Percentiles rank a stretch among this genome's conserved stretches.
phyloP scores from a whole-genome alignment of 2,329 filamentous ascomycete species.

The Colletotrichum camelliae region DNA sequence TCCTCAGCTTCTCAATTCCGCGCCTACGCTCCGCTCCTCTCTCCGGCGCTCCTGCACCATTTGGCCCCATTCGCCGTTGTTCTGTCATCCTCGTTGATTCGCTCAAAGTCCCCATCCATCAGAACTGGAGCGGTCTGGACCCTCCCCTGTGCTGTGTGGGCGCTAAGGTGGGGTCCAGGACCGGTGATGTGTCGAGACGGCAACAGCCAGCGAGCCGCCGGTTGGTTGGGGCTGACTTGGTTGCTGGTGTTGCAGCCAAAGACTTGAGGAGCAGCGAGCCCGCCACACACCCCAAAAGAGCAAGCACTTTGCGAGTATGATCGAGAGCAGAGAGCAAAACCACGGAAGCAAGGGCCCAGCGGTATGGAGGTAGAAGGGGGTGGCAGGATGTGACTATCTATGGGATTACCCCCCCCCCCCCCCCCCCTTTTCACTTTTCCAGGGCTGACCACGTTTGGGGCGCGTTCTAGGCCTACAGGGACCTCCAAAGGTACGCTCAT shows the following conservation, averaged over 20 bases:
- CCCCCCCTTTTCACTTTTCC: neutral
- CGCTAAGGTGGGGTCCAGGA: neutral
- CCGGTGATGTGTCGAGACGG: neutral
- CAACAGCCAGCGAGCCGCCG: neutral
- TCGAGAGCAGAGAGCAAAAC: neutral
- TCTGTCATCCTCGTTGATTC: neutral
- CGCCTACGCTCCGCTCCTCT: neutral
- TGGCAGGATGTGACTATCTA: neutral
- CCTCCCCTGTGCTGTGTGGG: neutral
- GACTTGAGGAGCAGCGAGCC: neutral
- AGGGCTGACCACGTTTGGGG: constrained; percentile 20
- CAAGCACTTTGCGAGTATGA: neutral
- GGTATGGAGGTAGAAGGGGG: neutral
- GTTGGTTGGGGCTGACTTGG: neutral
- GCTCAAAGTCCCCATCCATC: neutral
- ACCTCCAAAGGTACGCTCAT: constrained; percentile 35
- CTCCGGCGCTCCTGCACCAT: neutral
- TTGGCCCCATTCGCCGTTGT: neutral
- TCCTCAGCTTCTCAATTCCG: neutral
- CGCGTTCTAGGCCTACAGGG: constrained; percentile 40
- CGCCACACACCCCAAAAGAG: neutral
- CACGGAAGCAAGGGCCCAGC: neutral
- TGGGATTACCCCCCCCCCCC: neutral
- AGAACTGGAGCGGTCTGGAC: neutral
- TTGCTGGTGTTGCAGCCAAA: neutral